Conservation (phyloP, 768 basidiomycete genomes). For the Agrocybe praecox region DNA sequence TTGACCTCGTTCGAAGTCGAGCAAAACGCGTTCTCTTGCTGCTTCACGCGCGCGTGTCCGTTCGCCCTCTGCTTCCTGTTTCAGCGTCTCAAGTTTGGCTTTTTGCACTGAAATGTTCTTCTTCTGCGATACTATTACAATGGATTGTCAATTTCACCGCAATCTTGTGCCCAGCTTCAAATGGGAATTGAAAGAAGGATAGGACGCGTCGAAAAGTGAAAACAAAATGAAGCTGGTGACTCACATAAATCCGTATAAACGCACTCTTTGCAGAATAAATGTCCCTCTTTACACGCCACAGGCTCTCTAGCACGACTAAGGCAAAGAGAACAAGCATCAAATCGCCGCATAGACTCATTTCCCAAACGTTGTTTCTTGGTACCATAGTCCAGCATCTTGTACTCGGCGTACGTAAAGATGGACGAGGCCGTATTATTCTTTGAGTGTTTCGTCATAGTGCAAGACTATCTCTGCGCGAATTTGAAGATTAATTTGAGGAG, state of each 20-base stretch:
- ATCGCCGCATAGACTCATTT: conserved; percentile 89
- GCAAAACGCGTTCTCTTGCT: conserved; percentile 86
- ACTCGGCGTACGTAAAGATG: conserved; percentile 88
- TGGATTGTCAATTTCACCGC: neutral
- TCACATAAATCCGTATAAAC: conserved; percentile 81
- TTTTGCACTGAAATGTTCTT: conserved; percentile 94
- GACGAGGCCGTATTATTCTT: conserved; percentile 91
- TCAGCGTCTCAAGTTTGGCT: conserved; percentile 70
- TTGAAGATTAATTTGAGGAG: neutral
- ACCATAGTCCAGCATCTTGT: conserved; percentile 84
- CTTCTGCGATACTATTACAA: conserved; percentile 79
- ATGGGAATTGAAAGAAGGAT: neutral
- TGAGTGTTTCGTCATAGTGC: conserved; percentile 81
- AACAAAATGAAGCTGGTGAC: conserved; percentile 23
- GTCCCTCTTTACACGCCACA: conserved; percentile 81
- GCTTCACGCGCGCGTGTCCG: conserved; percentile 64
- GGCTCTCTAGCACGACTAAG: conserved; percentile 83
- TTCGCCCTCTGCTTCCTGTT: conserved; percentile 81
- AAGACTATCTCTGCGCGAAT: neutral
- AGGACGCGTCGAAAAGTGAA: neutral
- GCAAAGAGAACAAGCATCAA: conserved; percentile 91
- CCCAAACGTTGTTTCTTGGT: conserved; percentile 85
- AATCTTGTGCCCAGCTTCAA: neutral
- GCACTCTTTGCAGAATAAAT: conserved; percentile 96
- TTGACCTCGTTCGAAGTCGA: conserved; percentile 89